Evolutionary conservation across 1,284 basidiomycete species (phyloP).

Genomic region (Malassezia arunalokei): DNA sequence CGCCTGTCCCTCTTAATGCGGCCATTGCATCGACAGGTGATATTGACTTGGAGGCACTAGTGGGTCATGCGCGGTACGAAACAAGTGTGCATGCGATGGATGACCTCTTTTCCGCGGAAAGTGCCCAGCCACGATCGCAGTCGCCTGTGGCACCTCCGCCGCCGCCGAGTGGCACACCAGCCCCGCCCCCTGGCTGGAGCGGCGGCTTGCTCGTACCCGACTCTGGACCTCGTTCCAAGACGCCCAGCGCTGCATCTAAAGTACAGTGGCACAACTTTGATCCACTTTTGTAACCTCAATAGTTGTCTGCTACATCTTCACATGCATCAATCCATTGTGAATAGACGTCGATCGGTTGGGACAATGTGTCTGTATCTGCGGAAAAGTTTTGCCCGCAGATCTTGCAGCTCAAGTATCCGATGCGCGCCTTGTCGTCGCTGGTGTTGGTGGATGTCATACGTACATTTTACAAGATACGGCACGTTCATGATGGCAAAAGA

Average conservation of each 20-base stretch:
- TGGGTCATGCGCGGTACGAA: slow-evolving; percentile 21
- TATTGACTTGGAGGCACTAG: slow-evolving; percentile 39
- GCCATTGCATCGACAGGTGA: slow-evolving; percentile 27
- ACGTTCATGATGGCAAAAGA: slow-evolving; percentile 84
- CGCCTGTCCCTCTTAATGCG: slow-evolving; percentile 1
- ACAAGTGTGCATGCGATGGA: neutral
- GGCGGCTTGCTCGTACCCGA: slow-evolving; percentile 16
- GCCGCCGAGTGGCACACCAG: too few species aligned
- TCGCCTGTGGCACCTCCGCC: too few species aligned
- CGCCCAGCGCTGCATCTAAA: neutral
- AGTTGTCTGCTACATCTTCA: slow-evolving; percentile 58
- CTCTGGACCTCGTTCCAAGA: neutral
- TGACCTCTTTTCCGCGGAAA: slow-evolving; percentile 2
- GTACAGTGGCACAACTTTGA: slow-evolving; percentile 12
- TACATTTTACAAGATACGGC: slow-evolving; percentile 71
- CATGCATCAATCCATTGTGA: slow-evolving; percentile 81
- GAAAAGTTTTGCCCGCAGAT: slow-evolving; percentile 44
- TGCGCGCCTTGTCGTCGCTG: slow-evolving; percentile 43
- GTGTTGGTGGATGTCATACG: slow-evolving; percentile 54
- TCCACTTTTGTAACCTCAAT: slow-evolving; percentile 1
- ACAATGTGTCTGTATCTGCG: slow-evolving; percentile 54
- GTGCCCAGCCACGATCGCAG: too few species aligned
- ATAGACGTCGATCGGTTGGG: slow-evolving; percentile 77
- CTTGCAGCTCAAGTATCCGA: slow-evolving; percentile 38
- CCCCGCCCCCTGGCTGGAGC: slow-evolving; percentile 19